Evolutionary conservation across 495 filamentous ascomycete species (phyloP), one percentile per base, ranked within the genome.

Genomic region (Neurospora tetraspora): DNA sequence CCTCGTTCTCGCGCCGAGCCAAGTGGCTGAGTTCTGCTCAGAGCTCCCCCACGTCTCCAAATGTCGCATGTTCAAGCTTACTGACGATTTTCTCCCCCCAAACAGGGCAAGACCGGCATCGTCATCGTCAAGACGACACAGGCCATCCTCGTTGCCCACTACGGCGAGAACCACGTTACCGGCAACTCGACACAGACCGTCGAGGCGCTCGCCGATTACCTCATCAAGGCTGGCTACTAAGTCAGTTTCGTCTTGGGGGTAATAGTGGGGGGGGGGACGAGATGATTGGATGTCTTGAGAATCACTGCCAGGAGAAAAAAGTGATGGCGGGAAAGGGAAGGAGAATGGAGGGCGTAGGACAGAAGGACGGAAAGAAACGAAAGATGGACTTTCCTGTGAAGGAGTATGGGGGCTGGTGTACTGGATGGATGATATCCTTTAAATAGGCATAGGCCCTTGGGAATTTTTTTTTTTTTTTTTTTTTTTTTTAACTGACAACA

Each of bases 81-180:
- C 53, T 65, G 14, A 65, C 2, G 27, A 2, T 16, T 65, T 36
- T 65, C 23, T 34, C 5, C 14, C 4, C n/a, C 5, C 10, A 14
- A 61, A 37, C 74, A 98, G 94, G 93, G 91, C 76, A 93, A 91
- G 83, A 89, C 89, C 76, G 96, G 96, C 72, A 81, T 96, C 76
- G 83, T 90, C 77, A 86, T 93, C 76, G 89, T 90, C 80, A 94
- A 94, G 85, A 94, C 94, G 75, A 89, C 83, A 70, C 91, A 94
- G 82, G 92, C 93, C 77, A 87, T 97, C 79, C 89, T 99, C 78
- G 82, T 99, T 81, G 91, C 88, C 76, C 93, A 97, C 85, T 91
- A 97, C 86, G 86, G 85, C 77, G 94, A 96, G 80, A 80, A 75
- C 45, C 82, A 87, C 53, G 85, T 90, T 77, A 90, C 90, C 36